These are phyloP conservation scores for Tolypocladium tundrense DNA, from an alignment of 2,329 filamentous ascomycete genomes.

Conservation along the genomic window DNA sequence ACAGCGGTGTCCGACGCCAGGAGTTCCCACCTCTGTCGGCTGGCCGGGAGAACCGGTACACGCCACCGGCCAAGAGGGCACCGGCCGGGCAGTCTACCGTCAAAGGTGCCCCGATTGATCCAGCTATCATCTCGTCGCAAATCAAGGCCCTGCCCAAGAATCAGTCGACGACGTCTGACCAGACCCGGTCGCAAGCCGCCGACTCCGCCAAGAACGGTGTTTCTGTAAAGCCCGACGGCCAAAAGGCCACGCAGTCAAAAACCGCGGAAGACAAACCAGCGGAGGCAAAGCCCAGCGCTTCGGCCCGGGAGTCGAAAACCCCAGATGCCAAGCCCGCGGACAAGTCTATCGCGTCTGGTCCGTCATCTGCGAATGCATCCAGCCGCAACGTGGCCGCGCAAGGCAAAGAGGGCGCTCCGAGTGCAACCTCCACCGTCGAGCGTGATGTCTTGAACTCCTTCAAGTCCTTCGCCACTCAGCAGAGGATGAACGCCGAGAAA, in stretches of 20 bases:
- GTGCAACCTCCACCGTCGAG: conserved; percentile 49
- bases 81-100: conserved; percentile 65
- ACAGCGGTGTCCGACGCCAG: conserved; percentile 79
- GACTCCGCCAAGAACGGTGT: conserved; percentile 20
- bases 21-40: conserved; percentile 57
- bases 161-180: conserved; percentile 14
- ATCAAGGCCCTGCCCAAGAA: conserved; percentile 41
- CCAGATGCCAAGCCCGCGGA: conserved; percentile 18
- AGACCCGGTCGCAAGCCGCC: conserved; percentile 12
- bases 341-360: conserved; percentile 11
- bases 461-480: conserved; percentile 50
- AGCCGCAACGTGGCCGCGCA: conserved; percentile 31
- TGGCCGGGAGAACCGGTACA: conserved; percentile 62
- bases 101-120: conserved; percentile 68
- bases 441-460: conserved; percentile 52
- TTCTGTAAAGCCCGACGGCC: conserved; percentile 14
- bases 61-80: conserved; percentile 76
- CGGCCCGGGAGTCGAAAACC: conserved; percentile 18
- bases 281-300: conserved; percentile 15
- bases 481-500: conserved; percentile 46
- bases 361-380: conserved; percentile 23
- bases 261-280: conserved; percentile 18
- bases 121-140: conserved; percentile 84
- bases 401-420: conserved; percentile 21
- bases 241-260: conserved; percentile 19